Evolutionary conservation across 805 yeast genomes (phyloP), one percentile per base, ranked within the genome.

Genomic region (Zygosaccharomyces siamensis): DNA sequence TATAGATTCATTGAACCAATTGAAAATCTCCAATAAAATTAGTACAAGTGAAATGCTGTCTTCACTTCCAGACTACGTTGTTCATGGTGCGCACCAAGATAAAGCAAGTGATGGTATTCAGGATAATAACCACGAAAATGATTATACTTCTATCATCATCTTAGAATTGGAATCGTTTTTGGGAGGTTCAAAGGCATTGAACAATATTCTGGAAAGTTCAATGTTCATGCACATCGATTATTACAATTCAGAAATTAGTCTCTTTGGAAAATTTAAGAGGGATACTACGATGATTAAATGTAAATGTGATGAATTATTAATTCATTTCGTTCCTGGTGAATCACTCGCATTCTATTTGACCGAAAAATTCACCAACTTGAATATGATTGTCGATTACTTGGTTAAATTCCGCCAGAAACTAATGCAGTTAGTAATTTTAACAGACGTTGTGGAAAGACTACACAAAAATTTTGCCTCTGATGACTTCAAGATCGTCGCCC

Each of bases 1-100:
- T 27, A 62, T 67, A 38, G 71, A 67, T 48, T 66, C 70, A 5
- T 57, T 67, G 42, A 64, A 65, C 31, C 66, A 63, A 47, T 54
- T 66, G 43, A 56, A 58, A 16, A 65, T 65, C 26, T 49, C 56
- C 6, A 66, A 66, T 47, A 59, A 53, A 28, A 56, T 64, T 10
- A 61, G 65, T 41, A 44, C 60, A 4, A 38, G 46, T 1, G 61
- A 59, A 1, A 37, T 42, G 8, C 38, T 56, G 5, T 47, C 48
- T 2, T 39, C 50, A 2, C 39, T 66, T 38, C 70, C 70, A 3
- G 45, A 52, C 6, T 65, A 59, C 46, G 55, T 64, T 24, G 28
- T 48, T 8, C 42, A 47, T 7, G 55, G 44, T 31, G 28, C 28
- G 6, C 33, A 18, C 20, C 20, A 41, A 27, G 18, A 30, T 14